Evolutionary conservation across 2,329 filamentous ascomycete genomes (phyloP).

Genomic region (Atkinsonella texensis): DNA sequence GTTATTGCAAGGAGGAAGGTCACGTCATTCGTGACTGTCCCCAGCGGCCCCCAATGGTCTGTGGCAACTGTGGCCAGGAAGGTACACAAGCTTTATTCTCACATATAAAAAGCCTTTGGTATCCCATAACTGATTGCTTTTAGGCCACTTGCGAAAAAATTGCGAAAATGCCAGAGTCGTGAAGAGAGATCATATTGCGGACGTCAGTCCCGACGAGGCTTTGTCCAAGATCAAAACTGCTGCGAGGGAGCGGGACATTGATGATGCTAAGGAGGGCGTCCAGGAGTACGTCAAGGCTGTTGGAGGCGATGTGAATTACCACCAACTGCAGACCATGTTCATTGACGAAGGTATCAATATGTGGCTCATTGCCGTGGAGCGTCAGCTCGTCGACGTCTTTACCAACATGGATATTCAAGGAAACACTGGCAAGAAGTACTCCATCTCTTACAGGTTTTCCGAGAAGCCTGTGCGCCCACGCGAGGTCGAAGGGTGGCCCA

Average conservation of each 20-base stretch:
- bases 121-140: constrained; percentile 6
- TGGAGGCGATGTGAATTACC: constrained; percentile 43
- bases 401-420: constrained; percentile 66
- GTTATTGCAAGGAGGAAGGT: constrained; percentile 37
- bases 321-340: constrained; percentile 48
- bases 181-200: constrained; percentile 37
- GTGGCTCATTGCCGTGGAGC: constrained; percentile 52
- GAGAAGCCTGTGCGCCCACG: constrained; percentile 44
- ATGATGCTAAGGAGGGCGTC: constrained; percentile 48
- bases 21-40: constrained; percentile 53
- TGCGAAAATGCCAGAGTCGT: constrained; percentile 51
- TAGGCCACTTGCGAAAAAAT: constrained; percentile 42
- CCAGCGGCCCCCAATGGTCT: constrained; percentile 39
- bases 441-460: constrained; percentile 49
- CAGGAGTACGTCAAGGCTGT: constrained; percentile 49
- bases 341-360: constrained; percentile 40
- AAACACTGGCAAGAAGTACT: constrained; percentile 51
- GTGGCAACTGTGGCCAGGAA: constrained; percentile 49
- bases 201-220: constrained; percentile 40
- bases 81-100: constrained; percentile 27
- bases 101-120: background rate
- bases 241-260: constrained; percentile 41
- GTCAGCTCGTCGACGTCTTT: constrained; percentile 40
- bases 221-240: constrained; percentile 45
- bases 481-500: constrained; percentile 49